These are phyloP conservation scores for Vachellia pachyceras DNA, from an alignment of 306 rosid genomes.

Conservation along the genomic window DNA sequence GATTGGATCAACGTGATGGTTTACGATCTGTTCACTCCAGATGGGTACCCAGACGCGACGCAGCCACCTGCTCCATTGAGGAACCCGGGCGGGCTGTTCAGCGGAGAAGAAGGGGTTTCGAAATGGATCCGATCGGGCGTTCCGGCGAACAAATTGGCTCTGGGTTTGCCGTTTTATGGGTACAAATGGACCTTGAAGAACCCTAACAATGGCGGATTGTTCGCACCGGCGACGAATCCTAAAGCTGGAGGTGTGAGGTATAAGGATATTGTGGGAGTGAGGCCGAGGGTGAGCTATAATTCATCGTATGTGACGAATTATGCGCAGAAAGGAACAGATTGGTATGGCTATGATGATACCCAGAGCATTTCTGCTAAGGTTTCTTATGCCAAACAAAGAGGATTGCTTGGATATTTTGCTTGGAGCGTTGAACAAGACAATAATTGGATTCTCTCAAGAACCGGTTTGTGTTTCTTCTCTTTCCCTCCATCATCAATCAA, in stretches of 20 bases:
- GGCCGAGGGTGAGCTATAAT: conserved; percentile 32
- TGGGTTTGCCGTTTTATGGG: conserved; percentile 56
- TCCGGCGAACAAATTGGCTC: conserved; percentile 36
- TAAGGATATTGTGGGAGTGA: background rate
- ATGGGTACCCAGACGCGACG: background rate
- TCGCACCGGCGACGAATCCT: conserved; percentile 38
- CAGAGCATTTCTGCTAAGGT: conserved; percentile 40
- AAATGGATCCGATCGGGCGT: conserved; percentile 41
- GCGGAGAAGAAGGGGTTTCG: conserved; percentile 41
- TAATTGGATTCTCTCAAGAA: conserved; percentile 48
- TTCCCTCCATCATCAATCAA: too few species aligned
- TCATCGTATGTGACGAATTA: conserved; percentile 49
- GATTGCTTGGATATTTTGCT: conserved; percentile 42
- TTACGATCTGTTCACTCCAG: conserved; percentile 47
- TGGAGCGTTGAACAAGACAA: conserved; percentile 44
- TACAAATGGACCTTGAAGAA: conserved; percentile 45
- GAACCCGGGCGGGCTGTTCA: conserved; percentile 27
- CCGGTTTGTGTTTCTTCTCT: conserved; percentile 8
- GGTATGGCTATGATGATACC: conserved; percentile 61
- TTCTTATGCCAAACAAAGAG: conserved; percentile 46
- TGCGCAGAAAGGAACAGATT: conserved; percentile 40
- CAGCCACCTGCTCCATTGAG: conserved; percentile 39
- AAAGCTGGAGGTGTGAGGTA: conserved; percentile 34
- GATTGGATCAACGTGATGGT: conserved; percentile 51
- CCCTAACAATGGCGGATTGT: conserved; percentile 34